Evolutionary conservation across 1,139 yeast species (phyloP).

Genomic region (Saccharomyces hybrid): DNA sequence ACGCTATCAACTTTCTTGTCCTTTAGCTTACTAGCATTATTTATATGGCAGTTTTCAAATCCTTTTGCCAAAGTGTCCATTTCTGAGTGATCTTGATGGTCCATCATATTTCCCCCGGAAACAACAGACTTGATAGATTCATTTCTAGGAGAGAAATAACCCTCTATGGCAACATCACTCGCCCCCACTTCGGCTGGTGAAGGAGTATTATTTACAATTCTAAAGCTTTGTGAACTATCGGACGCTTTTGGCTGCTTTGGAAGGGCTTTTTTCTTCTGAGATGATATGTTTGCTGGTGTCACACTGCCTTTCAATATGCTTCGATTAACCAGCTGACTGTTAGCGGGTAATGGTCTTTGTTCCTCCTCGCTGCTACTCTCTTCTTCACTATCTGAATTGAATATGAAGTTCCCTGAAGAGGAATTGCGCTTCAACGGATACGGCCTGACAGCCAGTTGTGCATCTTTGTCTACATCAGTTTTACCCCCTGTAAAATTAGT

Average conservation of each 20-base stretch:
- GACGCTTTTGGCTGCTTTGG: neutral
- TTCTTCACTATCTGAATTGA: conserved; percentile 28
- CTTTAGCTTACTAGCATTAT: conserved; percentile 4
- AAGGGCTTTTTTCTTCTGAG: neutral
- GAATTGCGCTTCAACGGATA: conserved; percentile 11
- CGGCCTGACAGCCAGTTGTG: neutral
- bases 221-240: conserved; percentile 8
- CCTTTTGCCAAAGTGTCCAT: neutral
- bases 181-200: conserved; percentile 18
- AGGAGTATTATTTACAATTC: conserved; percentile 11
- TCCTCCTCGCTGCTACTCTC: conserved; percentile 12
- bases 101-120: conserved; percentile 12
- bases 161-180: conserved; percentile 46
- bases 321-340: neutral
- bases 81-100: neutral
- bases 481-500: too few relatives aligned
- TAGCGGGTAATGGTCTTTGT: neutral
- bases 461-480: neutral
- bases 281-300: neutral
- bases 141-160: conserved; percentile 30
- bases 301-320: neutral
- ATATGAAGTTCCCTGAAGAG: conserved; percentile 24
- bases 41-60: conserved; percentile 9
- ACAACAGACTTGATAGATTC: conserved; percentile 24
- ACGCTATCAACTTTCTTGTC: conserved; percentile 6